A percentile compares a stretch with the other conserved stretches of the same genome.
phyloP scores from a whole-genome alignment of 257 asterid species.

The Cynanchum wilfordii region DNA sequence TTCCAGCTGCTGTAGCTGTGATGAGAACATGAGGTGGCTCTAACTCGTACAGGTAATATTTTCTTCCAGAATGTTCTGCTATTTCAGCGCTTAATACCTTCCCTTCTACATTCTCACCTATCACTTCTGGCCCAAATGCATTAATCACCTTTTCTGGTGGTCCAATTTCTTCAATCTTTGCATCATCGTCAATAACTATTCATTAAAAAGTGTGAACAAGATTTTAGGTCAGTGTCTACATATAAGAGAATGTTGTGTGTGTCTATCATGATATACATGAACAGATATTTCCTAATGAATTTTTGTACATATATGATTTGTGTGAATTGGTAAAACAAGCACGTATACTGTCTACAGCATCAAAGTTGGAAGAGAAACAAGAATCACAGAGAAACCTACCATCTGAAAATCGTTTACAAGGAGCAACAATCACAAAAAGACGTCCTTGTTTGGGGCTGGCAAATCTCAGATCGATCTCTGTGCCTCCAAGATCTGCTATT shows the following conservation, averaged over 20 bases:
- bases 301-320: neutral
- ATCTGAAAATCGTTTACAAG: conserved; percentile 79
- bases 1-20: conserved; percentile 96
- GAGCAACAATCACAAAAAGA: conserved; percentile 74
- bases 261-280: neutral
- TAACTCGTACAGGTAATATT: conserved; percentile 81
- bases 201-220: conserved; percentile 13
- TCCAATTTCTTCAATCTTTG: conserved; percentile 75
- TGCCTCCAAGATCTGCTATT: conserved; percentile 95
- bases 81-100: conserved; percentile 66
- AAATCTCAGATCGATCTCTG: conserved; percentile 91
- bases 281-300: neutral
- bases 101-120: conserved; percentile 90
- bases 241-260: no score
- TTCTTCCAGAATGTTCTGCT: conserved; percentile 63
- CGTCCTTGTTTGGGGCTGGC: conserved; percentile 83
- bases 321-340: neutral
- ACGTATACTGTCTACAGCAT: neutral
- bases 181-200: conserved; percentile 71
- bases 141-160: conserved; percentile 82
- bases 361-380: conserved; percentile 4
- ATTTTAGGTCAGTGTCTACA: conserved; percentile 4
- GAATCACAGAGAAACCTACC: conserved; percentile 32
- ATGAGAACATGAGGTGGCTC: conserved; percentile 90
- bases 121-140: conserved; percentile 96